These are phyloP conservation scores for Calonectria pauciramosa DNA, from an alignment of 2,329 filamentous ascomycete species.

Conservation along the genomic window DNA sequence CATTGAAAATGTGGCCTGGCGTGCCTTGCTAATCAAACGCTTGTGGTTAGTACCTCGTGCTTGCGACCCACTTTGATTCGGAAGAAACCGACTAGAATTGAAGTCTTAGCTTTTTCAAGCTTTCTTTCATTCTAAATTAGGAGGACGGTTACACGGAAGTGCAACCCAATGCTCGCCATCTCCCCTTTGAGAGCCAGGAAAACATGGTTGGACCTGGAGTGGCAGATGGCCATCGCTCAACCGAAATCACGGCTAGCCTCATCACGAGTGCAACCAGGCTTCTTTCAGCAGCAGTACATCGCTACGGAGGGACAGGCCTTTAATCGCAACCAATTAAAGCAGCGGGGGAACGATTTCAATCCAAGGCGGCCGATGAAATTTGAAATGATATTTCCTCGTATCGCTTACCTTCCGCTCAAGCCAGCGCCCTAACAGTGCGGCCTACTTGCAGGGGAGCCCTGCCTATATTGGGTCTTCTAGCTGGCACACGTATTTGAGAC, in stretches of 20 bases:
- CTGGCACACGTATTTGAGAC: too few relatives aligned
- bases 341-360: neutral
- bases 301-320: neutral
- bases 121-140: neutral
- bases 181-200: neutral
- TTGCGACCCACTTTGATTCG: neutral
- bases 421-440: neutral
- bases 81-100: neutral
- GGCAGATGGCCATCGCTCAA: neutral
- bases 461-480: neutral
- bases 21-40: neutral
- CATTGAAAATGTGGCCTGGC: neutral
- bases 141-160: neutral
- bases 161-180: neutral
- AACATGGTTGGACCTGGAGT: neutral
- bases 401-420: neutral
- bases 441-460: neutral
- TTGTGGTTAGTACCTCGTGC: neutral
- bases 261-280: too few relatives aligned
- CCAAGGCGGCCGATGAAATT: neutral
- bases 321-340: neutral
- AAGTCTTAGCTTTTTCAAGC: neutral
- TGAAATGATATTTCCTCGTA: neutral
- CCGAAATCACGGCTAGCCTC: neutral
- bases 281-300: too few relatives aligned